Percentiles rank a stretch among this genome's conserved stretches.
Conservation (phyloP, 805 yeast genomes). For the Metschnikowia sp. region DNA sequence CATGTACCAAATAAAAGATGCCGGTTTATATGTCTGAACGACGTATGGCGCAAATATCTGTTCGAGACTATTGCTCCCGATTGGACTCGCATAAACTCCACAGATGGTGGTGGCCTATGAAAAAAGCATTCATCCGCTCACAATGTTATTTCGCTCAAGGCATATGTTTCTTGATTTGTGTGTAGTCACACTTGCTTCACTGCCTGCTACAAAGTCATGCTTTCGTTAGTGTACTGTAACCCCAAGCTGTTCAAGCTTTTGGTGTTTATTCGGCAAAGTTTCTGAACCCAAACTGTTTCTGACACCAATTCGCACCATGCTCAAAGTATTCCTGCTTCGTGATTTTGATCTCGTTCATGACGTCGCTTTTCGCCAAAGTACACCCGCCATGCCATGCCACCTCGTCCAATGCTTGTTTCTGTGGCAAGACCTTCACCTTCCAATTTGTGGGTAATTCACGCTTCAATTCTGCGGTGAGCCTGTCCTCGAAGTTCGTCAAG, state of each 20-base stretch:
- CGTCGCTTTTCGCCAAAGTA: slow-evolving; percentile 34
- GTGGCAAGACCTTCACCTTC: slow-evolving; percentile 49
- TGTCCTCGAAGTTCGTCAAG: slow-evolving; percentile 59
- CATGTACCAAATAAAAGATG: no score
- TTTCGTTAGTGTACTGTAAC: no score
- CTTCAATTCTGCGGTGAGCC: slow-evolving; percentile 61
- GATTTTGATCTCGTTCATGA: slow-evolving; percentile 52
- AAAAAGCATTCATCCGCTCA: no score
- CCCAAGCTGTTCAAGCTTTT: neutral
- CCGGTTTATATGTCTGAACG: no score
- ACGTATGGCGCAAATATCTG: no score
- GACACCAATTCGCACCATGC: slow-evolving; percentile 66
- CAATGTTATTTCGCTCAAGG: no score
- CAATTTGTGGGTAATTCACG: slow-evolving; percentile 71
- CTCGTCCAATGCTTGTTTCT: slow-evolving; percentile 23
- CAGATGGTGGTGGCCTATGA: no score
- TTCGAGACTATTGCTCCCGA: no score
- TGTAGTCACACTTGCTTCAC: no score
- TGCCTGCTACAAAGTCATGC: no score
- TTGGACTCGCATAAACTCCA: no score
- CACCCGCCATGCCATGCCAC: slow-evolving; percentile 39
- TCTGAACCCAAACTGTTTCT: slow-evolving; percentile 47
- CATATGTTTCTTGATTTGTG: no score
- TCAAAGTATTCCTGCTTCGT: slow-evolving; percentile 81
- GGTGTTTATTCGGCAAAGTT: slow-evolving; percentile 12